phyloP scores from a whole-genome alignment of 139 green algal genomes.

The Monoraphidium neglectum region DNA sequence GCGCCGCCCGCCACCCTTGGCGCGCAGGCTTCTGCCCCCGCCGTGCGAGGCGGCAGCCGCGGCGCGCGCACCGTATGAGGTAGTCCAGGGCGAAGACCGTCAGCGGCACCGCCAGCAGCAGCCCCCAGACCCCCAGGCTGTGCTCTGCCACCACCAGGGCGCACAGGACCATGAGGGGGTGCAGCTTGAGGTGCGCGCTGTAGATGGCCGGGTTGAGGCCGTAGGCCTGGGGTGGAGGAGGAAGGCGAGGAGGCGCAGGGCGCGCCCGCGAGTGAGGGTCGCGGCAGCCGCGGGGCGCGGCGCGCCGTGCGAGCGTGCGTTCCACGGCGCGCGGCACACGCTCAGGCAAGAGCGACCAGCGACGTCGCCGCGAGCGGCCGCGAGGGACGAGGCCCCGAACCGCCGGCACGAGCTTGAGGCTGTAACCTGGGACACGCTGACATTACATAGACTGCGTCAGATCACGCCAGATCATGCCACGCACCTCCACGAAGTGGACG shows the following conservation, averaged over 20 bases:
- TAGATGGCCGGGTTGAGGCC: slow-evolving; percentile 88
- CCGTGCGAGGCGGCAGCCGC: not conserved
- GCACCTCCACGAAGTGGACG: slow-evolving; percentile 84
- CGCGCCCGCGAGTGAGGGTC: too few species aligned
- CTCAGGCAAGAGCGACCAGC: too few species aligned
- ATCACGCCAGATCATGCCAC: too few species aligned
- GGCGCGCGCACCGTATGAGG: slow-evolving; percentile 50
- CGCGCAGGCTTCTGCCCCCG: not conserved
- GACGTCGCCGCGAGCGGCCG: too few species aligned
- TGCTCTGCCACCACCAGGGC: slow-evolving; percentile 81
- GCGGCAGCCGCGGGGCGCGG: too few species aligned
- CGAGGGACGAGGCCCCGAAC: too few species aligned
- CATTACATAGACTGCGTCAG: too few species aligned
- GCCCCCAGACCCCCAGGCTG: slow-evolving; percentile 89
- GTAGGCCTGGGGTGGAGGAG: slow-evolving; percentile 31
- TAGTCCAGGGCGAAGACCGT: slow-evolving; percentile 95
- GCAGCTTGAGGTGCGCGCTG: slow-evolving; percentile 90
- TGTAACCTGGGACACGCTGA: too few species aligned
- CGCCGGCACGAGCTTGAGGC: too few species aligned
- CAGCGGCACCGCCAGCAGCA: slow-evolving; percentile 90
- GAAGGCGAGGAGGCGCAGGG: too few species aligned
- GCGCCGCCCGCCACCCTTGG: not conserved
- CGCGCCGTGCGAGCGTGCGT: too few species aligned
- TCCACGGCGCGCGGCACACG: too few species aligned
- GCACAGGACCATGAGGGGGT: slow-evolving; percentile 87